Percentiles rank a stretch among this genome's conserved stretches.
phyloP scores from a whole-genome alignment of 768 basidiomycete genomes.

The Scleroderma bovista region DNA sequence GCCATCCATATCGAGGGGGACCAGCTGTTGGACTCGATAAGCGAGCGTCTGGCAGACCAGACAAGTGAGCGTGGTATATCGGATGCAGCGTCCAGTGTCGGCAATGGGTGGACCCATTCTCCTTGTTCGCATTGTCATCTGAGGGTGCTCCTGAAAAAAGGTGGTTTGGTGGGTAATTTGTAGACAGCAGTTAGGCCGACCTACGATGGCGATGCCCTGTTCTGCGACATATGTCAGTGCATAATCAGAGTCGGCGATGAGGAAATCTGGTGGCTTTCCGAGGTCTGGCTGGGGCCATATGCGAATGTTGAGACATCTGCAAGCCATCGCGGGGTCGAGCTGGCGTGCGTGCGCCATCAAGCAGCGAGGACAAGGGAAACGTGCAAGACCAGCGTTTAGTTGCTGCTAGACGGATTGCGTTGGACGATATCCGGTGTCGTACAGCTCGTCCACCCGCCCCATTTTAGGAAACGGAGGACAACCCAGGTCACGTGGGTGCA shows the following conservation, averaged over 20 bases:
- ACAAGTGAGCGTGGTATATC: conserved; percentile 63
- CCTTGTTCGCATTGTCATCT: conserved; percentile 63
- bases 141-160: conserved; percentile 51
- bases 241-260: conserved; percentile 38
- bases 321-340: conserved; percentile 39
- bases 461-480: no score
- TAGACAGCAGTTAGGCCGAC: conserved; percentile 19
- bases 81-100: conserved; percentile 45
- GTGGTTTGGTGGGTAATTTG: conserved; percentile 4
- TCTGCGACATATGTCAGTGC: conserved; percentile 57
- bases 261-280: conserved; percentile 31
- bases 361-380: conserved; percentile 11
- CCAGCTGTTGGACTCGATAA: conserved; percentile 65
- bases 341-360: conserved; percentile 20
- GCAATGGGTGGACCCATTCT: conserved; percentile 39
- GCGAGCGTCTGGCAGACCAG: conserved; percentile 57
- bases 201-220: conserved; percentile 60
- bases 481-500: no score
- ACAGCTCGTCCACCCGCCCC: neutral
- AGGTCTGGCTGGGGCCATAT: conserved; percentile 34
- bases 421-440: conserved; percentile 29
- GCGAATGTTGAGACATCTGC: conserved; percentile 69
- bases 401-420: conserved; percentile 19
- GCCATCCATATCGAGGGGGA: conserved; percentile 51
- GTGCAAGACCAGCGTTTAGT: conserved; percentile 21